Evolutionary conservation across 2,329 filamentous ascomycete species (phyloP).

Genomic region (Claviceps sp.): DNA sequence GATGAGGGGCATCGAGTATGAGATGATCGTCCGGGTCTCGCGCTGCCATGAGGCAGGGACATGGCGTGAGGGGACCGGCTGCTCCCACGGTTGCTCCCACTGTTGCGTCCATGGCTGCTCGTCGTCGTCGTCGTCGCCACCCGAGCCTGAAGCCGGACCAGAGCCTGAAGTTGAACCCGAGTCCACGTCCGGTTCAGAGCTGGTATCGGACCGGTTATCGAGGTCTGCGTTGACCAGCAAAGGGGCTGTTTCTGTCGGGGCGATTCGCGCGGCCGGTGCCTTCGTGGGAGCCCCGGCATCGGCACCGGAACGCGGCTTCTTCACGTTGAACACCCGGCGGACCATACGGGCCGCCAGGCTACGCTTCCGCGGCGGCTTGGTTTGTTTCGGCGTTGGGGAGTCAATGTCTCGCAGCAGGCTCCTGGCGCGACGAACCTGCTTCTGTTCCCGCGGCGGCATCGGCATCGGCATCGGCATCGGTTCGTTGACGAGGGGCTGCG

Average conservation of each 20-base stretch:
- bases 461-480: conserved; percentile 26
- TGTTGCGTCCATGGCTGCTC: conserved; percentile 42
- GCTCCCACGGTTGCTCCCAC: conserved; percentile 50
- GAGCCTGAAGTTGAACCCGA: conserved; percentile 5
- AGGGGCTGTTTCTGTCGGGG: conserved; percentile 28
- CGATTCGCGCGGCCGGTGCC: conserved; percentile 13
- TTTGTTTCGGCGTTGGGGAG: conserved; percentile 48
- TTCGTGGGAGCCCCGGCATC: background rate
- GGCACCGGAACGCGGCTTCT: conserved; percentile 25
- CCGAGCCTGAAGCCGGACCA: conserved; percentile 19
- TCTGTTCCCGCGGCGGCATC: conserved; percentile 34
- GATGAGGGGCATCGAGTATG: conserved; percentile 58
- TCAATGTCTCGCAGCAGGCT: conserved; percentile 53
- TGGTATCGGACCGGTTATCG: conserved; percentile 1
- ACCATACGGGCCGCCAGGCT: conserved; percentile 30
- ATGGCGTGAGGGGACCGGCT: conserved; percentile 61
- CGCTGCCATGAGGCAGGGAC: conserved; percentile 87
- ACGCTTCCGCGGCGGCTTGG: conserved; percentile 14
- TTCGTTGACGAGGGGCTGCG: conserved; percentile 29
- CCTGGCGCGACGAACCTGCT: conserved; percentile 42
- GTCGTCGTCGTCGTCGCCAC: conserved; percentile 30
- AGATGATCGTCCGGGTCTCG: conserved; percentile 67
- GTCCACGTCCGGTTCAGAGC: conserved; percentile 7
- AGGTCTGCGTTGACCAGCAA: conserved; percentile 22
- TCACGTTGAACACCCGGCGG: conserved; percentile 41